A percentile compares a stretch with the other conserved stretches of the same genome.
Conservation (phyloP, 2,329 filamentous ascomycete species). For the Truncatella angustata region DNA sequence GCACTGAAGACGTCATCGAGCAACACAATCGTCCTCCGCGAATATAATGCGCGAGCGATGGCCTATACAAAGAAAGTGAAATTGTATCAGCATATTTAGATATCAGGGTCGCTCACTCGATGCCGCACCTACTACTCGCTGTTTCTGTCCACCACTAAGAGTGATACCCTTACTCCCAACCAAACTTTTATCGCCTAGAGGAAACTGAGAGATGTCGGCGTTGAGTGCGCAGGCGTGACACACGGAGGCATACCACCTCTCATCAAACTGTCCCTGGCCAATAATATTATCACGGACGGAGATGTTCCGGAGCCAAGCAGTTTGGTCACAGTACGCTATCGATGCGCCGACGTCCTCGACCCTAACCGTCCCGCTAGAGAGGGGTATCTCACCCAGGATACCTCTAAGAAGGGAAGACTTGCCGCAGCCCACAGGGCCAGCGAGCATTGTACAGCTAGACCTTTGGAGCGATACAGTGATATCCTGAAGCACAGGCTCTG, state of each 20-base stretch:
- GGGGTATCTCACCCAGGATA: conserved; percentile 35
- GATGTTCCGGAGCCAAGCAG: conserved; percentile 32
- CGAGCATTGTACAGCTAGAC: conserved; percentile 32
- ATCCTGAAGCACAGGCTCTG: background rate
- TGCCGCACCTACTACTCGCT: conserved; percentile 25
- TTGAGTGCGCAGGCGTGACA: background rate
- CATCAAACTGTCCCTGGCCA: conserved; percentile 12
- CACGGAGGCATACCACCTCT: background rate
- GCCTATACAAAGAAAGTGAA: conserved; percentile 25
- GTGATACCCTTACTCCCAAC: conserved; percentile 21
- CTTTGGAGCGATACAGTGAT: background rate
- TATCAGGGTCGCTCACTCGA: background rate
- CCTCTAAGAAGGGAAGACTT: conserved; percentile 43
- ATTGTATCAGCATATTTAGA: background rate
- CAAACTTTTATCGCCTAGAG: background rate
- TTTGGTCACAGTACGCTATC: conserved; percentile 33
- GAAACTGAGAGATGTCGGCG: background rate
- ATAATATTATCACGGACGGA: conserved; percentile 30
- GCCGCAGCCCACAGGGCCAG: conserved; percentile 42
- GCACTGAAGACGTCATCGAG: conserved; percentile 36
- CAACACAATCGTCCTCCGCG: conserved; percentile 25
- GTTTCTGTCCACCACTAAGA: conserved; percentile 28
- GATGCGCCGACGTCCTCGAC: conserved; percentile 25
- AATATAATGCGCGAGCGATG: conserved; percentile 34
- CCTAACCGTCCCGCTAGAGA: conserved; percentile 2